Evolutionary conservation across 805 yeast genomes (phyloP).

Genomic region (Candida hungchunana): DNA sequence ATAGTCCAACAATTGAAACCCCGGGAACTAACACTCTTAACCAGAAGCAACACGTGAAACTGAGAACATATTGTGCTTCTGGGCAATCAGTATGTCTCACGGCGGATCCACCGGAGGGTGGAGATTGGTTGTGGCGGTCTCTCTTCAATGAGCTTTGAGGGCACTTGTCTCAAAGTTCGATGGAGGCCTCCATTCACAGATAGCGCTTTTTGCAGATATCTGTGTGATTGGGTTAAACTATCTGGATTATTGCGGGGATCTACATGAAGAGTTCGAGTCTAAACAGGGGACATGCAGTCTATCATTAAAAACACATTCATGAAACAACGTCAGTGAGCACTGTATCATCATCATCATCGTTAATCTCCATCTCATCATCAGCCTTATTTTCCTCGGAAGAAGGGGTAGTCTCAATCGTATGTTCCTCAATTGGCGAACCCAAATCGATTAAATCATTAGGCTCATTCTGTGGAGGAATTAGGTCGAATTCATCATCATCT

Average conservation of each 20-base stretch:
- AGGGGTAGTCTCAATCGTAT: too few species aligned
- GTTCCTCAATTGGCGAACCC: constrained; percentile 1
- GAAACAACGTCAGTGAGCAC: too few species aligned
- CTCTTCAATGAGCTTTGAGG: constrained; percentile 53
- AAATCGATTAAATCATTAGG: constrained; percentile 4
- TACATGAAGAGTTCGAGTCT: too few species aligned
- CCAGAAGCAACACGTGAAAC: constrained; percentile 40
- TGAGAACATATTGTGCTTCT: constrained; percentile 36
- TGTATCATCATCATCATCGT: too few species aligned
- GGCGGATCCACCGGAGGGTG: constrained; percentile 56
- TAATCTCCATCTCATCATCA: background rate
- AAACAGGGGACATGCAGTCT: too few species aligned
- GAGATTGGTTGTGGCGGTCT: too few species aligned
- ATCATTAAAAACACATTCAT: too few species aligned
- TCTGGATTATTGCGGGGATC: too few species aligned
- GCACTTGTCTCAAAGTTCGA: constrained; percentile 36
- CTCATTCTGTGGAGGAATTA: background rate
- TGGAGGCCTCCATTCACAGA: background rate
- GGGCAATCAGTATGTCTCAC: constrained; percentile 43
- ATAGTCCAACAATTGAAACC: constrained; percentile 40
- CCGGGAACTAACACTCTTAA: constrained; percentile 27
- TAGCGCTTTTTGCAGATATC: too few species aligned
- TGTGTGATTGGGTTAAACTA: too few species aligned
- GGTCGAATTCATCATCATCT: background rate
- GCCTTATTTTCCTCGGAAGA: background rate